Percentiles rank a stretch among this genome's conserved stretches.
Conservation (phyloP, 768 basidiomycete genomes). For the Lactarius indigo region DNA sequence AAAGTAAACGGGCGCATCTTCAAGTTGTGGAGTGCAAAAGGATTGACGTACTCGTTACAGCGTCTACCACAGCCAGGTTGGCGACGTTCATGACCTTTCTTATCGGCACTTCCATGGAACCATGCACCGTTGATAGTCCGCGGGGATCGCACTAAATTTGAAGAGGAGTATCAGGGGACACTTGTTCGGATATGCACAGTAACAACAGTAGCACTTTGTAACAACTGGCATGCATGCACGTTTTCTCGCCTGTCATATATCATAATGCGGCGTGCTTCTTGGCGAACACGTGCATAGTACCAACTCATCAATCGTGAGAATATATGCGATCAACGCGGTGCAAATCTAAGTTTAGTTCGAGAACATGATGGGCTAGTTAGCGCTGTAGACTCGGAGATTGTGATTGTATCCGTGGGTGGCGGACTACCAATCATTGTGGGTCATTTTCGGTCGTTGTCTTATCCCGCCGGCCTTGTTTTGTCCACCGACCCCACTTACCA, state of each 20-base stretch:
- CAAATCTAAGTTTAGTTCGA: background rate
- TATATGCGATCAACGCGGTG: background rate
- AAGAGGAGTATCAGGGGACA: too few species aligned
- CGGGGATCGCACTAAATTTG: background rate
- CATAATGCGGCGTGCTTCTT: background rate
- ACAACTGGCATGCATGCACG: background rate
- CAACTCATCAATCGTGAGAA: background rate
- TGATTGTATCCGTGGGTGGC: background rate
- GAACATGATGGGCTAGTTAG: too few species aligned
- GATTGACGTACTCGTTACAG: background rate
- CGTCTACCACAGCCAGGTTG: too few species aligned
- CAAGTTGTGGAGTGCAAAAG: background rate
- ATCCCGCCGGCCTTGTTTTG: background rate
- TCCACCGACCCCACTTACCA: background rate
- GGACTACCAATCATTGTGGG: background rate
- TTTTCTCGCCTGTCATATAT: background rate
- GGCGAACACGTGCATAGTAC: background rate
- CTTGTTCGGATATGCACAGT: background rate
- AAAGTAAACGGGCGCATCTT: background rate
- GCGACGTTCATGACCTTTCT: background rate
- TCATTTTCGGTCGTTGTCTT: background rate
- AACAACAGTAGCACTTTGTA: too few species aligned
- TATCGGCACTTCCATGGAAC: background rate
- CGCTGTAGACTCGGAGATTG: background rate
- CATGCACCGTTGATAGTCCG: background rate